Percentiles rank a stretch among this genome's conserved stretches.
Evolutionary conservation across 768 basidiomycete genomes (phyloP).

Genomic region (Amanita polypyramis): DNA sequence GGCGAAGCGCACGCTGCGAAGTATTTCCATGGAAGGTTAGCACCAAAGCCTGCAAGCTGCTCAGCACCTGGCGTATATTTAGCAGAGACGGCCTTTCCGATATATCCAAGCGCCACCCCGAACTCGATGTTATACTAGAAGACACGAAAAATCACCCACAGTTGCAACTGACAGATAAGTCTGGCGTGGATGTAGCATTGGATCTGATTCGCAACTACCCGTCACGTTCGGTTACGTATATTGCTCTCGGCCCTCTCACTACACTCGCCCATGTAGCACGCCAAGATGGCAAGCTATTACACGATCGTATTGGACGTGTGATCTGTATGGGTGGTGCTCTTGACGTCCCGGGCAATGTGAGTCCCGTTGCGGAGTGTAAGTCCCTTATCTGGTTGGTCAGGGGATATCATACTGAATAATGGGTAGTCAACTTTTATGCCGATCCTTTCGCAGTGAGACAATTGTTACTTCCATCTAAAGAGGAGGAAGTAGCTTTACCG

Average conservation of each 20-base stretch:
- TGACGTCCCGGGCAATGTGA: slow-evolving; percentile 84
- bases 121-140: slow-evolving; percentile 31
- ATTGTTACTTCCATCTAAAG: slow-evolving; percentile 35
- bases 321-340: slow-evolving; percentile 91
- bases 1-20: slow-evolving; percentile 68
- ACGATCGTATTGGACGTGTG: slow-evolving; percentile 56
- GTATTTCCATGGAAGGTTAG: slow-evolving; percentile 77
- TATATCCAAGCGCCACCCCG: slow-evolving; percentile 56
- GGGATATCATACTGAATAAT: slow-evolving; percentile 1
- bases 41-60: slow-evolving; percentile 2
- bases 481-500: slow-evolving; percentile 35
- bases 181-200: slow-evolving; percentile 44
- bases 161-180: slow-evolving; percentile 32
- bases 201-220: slow-evolving; percentile 43
- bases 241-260: slow-evolving; percentile 70
- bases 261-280: slow-evolving; percentile 64
- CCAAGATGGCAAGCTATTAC: slow-evolving; percentile 40
- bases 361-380: slow-evolving; percentile 77
- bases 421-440: slow-evolving; percentile 73
- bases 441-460: slow-evolving; percentile 79
- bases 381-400: not conserved
- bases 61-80: not conserved
- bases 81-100: slow-evolving; percentile 59
- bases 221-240: slow-evolving; percentile 51
- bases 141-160: slow-evolving; percentile 24